phyloP scores from a whole-genome alignment of 148 eudicot species.

The Rhododendron williamsianum region DNA sequence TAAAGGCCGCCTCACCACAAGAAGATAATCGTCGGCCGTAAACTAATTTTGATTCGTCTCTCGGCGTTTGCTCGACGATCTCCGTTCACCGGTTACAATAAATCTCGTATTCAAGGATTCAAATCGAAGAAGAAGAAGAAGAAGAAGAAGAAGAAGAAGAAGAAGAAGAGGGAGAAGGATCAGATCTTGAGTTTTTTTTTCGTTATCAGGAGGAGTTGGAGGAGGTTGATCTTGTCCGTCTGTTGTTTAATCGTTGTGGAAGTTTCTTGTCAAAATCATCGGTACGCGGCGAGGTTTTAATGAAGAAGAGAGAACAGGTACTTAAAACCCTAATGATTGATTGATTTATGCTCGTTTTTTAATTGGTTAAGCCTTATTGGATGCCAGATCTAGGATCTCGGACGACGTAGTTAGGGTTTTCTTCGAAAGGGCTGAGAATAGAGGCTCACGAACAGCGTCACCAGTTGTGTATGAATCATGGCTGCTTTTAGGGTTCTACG shows the following conservation, averaged over 20 bases:
- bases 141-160: not conserved
- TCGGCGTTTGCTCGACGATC: not conserved
- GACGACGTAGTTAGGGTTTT: not conserved
- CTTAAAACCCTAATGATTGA: conserved; percentile 11
- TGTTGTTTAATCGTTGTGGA: not conserved
- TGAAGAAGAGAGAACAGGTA: conserved; percentile 13
- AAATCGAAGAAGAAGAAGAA: not conserved
- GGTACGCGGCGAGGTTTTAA: conserved; percentile 4
- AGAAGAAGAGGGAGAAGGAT: not conserved
- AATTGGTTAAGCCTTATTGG: not conserved
- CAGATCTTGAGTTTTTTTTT: not conserved
- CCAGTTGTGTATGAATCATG: not conserved
- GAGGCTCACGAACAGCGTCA: conserved; percentile 4
- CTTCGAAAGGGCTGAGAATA: not conserved
- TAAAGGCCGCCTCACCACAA: not conserved
- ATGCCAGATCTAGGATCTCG: conserved; percentile 8
- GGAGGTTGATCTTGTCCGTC: not conserved
- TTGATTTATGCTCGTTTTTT: conserved; percentile 6
- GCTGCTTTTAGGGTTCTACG: not conserved
- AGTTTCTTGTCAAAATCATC: not conserved
- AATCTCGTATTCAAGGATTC: not conserved
- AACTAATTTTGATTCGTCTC: not conserved
- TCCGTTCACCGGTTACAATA: not conserved
- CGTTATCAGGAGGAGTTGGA: not conserved
- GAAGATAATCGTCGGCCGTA: not conserved